These are phyloP conservation scores for Aciculoconidium aculeatum DNA, from an alignment of 805 yeast species.

Conservation along the genomic window DNA sequence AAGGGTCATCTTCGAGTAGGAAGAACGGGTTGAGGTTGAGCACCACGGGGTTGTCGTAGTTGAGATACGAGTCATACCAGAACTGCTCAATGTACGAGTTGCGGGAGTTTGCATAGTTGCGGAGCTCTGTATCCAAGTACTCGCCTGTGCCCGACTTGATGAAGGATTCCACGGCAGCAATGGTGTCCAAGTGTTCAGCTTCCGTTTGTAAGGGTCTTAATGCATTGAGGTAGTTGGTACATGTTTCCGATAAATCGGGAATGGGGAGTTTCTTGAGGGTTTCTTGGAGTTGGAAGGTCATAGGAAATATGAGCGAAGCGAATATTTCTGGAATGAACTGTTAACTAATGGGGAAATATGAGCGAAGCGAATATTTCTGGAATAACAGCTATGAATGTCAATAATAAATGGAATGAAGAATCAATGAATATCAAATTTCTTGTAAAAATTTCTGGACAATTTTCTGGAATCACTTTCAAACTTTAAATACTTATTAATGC, in stretches of 20 bases:
- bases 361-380: no score
- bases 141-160: slow-evolving; percentile 45
- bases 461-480: no score
- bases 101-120: slow-evolving; percentile 54
- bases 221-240: slow-evolving; percentile 57
- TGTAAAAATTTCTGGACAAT: no score
- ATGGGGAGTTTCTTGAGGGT: slow-evolving; percentile 67
- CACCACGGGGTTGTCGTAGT: slow-evolving; percentile 88
- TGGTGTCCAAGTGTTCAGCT: slow-evolving; percentile 58
- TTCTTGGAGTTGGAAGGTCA: slow-evolving; percentile 55
- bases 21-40: slow-evolving; percentile 87
- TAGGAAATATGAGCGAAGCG: no score
- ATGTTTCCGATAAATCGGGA: slow-evolving; percentile 66
- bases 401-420: no score
- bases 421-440: no score
- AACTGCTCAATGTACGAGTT: slow-evolving; percentile 88
- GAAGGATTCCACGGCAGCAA: slow-evolving; percentile 51
- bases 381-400: no score
- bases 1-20: slow-evolving; percentile 86
- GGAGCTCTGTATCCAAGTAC: slow-evolving; percentile 58
- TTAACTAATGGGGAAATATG: no score
- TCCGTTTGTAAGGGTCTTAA: slow-evolving; percentile 80
- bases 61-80: slow-evolving; percentile 88
- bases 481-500: no score
- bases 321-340: no score